Percentiles rank a stretch among this genome's conserved stretches.
These are phyloP conservation scores for Flaveria linearis DNA, from an alignment of 129 eudicot species.

Conservation along the genomic window DNA sequence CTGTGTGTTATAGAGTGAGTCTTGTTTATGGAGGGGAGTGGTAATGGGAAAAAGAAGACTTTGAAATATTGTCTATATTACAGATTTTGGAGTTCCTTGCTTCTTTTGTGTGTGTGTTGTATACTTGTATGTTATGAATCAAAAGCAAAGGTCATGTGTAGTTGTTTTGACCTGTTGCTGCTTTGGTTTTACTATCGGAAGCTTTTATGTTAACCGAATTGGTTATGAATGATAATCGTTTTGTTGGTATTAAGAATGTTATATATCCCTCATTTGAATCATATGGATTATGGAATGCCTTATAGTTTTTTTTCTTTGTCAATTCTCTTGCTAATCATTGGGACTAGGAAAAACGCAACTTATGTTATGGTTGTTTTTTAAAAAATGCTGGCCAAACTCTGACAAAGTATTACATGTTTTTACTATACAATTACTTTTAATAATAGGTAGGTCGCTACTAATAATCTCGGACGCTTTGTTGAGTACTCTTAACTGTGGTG, in stretches of 20 bases:
- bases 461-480: too few relatives aligned
- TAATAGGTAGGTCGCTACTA: not conserved
- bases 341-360: too few relatives aligned
- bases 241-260: not conserved
- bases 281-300: not conserved
- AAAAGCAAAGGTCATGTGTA: slow-evolving; percentile 39
- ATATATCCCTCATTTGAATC: not conserved
- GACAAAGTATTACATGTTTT: not conserved
- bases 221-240: slow-evolving; percentile 18
- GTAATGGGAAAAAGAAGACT: slow-evolving; percentile 29
- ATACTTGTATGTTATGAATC: slow-evolving; percentile 24
- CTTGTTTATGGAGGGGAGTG: slow-evolving; percentile 29
- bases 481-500: too few relatives aligned
- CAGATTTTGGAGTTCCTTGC: slow-evolving; percentile 35
- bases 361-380: too few relatives aligned
- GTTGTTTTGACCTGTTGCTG: slow-evolving; percentile 26
- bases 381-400: not conserved
- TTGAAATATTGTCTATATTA: slow-evolving; percentile 35
- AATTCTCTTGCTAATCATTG: too few relatives aligned
- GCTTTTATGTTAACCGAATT: slow-evolving; percentile 12
- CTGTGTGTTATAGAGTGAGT: slow-evolving; percentile 38
- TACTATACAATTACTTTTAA: not conserved
- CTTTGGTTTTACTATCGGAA: slow-evolving; percentile 32
- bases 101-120: slow-evolving; percentile 26
- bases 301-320: not conserved